phyloP scores from a whole-genome alignment of 371 early-diverging fungal genomes.

The Saksenaea oblongispora region DNA sequence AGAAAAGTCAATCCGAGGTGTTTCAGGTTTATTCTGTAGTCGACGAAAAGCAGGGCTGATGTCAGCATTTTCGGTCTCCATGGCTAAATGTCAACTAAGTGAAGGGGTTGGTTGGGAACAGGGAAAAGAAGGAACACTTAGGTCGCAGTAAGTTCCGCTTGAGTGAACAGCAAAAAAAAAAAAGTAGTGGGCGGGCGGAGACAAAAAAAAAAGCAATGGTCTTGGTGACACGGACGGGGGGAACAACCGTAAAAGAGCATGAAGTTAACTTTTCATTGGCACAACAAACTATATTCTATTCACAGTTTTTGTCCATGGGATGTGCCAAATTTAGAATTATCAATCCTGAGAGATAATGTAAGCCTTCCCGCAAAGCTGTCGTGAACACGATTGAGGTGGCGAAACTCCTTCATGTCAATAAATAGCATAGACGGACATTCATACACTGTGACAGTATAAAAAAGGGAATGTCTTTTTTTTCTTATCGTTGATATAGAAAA shows the following conservation, averaged over 20 bases:
- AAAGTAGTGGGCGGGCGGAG: too few relatives aligned
- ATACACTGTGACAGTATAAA: too few relatives aligned
- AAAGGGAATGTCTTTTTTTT: too few relatives aligned
- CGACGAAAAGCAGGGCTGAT: conserved; percentile 22
- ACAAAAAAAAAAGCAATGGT: neutral
- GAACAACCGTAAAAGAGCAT: neutral
- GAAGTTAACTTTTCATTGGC: neutral
- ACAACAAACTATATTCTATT: too few relatives aligned
- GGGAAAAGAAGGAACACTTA: conserved; percentile 6
- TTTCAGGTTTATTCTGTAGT: conserved; percentile 23
- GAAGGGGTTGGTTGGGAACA: neutral
- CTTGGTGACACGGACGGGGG: neutral
- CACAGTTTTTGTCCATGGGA: too few relatives aligned
- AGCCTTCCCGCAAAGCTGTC: too few relatives aligned
- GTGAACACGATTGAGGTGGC: too few relatives aligned
- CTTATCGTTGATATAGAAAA: too few relatives aligned
- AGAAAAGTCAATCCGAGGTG: conserved; percentile 70
- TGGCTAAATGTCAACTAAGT: neutral
- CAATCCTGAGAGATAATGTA: too few relatives aligned
- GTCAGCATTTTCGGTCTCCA: conserved; percentile 8
- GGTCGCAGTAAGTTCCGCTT: neutral
- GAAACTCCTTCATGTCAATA: too few relatives aligned
- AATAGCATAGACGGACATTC: too few relatives aligned
- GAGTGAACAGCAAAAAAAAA: neutral
- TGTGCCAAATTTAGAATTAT: too few relatives aligned